Evolutionary conservation across 2,329 filamentous ascomycete species (phyloP), one percentile per base, ranked within the genome.

Genomic region (Aspergillus sp.): DNA sequence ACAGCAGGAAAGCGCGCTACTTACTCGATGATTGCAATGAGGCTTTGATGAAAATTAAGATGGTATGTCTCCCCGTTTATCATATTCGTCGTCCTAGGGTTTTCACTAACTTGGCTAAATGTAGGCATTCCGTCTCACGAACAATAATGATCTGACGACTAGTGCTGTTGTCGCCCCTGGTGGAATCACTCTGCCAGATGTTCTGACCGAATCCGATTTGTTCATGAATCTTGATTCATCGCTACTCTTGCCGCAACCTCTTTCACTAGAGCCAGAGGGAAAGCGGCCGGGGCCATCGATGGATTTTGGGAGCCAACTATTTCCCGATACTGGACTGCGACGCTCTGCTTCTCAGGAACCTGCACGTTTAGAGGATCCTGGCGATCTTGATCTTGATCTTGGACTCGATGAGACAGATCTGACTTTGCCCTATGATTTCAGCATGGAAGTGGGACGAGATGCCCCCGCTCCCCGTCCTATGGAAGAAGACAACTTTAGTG

Each of bases 1-100:
- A 99, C 77, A 96, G 93, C 76, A 86, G 95, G 71, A 99, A 99
- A 79, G 93, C 95, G 70, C 89, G 93, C 69, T 99, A 99, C 76
- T 81, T 99, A 51, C 82, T 98, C 48, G 95, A 99, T 70, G 95
- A 99, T 73, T 99, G 95, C 78, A 97, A 96, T 70, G 95, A 99
- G 77, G 93, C 93, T 40, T 81, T 99, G 64, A 88, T 96, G 82
- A 98, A 97, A 80, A 97, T 99, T 69, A 97, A 98, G 74, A 96
- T 98, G 92, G 93, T 97, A 78, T 41, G 82, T 55, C 24, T 13
- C 13, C 15, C 5, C 8, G 12, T 19, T 17, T 17, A 44, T 37
- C 2, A 24, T 11, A 1, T n/a, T 53, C 5, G 17, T 37, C 22
- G 8, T 30, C 15, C 11, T 17, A 12, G 12, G 9, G 8, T 15